phyloP scores from a whole-genome alignment of 2,329 filamentous ascomycete genomes.

The Chaetomium sp. region DNA sequence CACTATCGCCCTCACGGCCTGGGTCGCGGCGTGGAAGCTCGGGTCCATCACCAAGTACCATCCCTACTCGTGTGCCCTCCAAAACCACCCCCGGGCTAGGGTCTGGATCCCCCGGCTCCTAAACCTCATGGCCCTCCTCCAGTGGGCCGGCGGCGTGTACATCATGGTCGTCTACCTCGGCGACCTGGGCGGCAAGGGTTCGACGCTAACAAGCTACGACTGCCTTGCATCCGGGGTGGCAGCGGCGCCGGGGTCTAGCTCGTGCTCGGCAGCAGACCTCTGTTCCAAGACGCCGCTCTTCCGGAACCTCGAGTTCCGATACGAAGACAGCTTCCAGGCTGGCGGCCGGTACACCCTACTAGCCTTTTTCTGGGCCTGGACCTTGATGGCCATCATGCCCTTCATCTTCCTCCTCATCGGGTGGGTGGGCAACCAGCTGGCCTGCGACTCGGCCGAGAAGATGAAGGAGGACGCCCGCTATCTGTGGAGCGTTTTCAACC shows the following conservation, averaged over 20 bases:
- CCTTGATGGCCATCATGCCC: not conserved
- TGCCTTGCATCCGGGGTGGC: not conserved
- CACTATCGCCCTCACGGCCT: slow-evolving; percentile 2
- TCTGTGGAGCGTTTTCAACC: not conserved
- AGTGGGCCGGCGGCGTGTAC: slow-evolving; percentile 3
- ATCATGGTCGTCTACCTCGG: slow-evolving; percentile 3
- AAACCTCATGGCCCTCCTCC: not conserved
- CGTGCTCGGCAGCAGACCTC: not conserved
- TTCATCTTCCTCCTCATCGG: slow-evolving; percentile 3
- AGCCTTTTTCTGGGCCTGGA: not conserved
- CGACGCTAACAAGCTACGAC: not conserved
- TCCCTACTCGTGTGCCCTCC: not conserved
- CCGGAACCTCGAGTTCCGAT: not conserved
- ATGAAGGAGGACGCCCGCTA: not conserved
- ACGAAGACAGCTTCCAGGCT: not conserved
- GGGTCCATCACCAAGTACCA: not conserved
- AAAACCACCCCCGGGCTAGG: not conserved
- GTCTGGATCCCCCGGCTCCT: not conserved
- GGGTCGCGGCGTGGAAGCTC: slow-evolving; percentile 5
- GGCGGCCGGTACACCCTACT: not conserved
- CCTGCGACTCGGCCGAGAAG: not conserved
- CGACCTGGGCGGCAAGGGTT: not conserved
- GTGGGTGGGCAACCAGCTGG: not conserved
- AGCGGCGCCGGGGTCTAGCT: not conserved
- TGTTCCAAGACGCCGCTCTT: not conserved